Base-by-base conservation (phyloP, 192 early-diverging fungal genomes). In the Allomyces arbusculus region DNA sequence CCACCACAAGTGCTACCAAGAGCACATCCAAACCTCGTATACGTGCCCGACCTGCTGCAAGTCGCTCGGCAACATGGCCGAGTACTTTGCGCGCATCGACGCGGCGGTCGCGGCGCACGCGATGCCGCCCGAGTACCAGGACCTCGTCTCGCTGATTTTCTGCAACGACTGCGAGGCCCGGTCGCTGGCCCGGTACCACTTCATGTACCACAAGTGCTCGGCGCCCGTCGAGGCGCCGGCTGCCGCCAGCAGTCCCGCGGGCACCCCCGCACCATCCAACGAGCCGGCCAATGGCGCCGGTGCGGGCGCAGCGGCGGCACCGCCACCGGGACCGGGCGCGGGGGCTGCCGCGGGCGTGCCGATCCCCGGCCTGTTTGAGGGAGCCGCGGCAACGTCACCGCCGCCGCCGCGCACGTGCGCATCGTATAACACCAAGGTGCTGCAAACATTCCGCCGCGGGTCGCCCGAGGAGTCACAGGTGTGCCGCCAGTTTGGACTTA, bases 101-200 rank as follows among this genome's bases (percentile, higher is more conserved):
- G 71, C 74, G 3, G 79, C 90, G 67, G 72, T 98, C 66, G 82
- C 77, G 8, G 73, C 80, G 62, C 91, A 92, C 69, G 75, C 77
- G 16, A 98, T 98, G 95, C 95, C 94, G 5, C 69, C 80, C 26
- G 94, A 96, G 72, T 95, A 95, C 77, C 76, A 78, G 44, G 78
- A 88, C 68, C 82, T 76, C 44, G 70, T 76, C 62, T 86, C 85
- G 20, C 74, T 78, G 44, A 82, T 95, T 3, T 89, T 92, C 66
- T 98, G 95, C 82, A 95, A 94, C 72, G 95, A 98, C 70, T 98
- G 95, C 73, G 91, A 89, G 67, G 80, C 86, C 65, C 85, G 87
- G 61, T 90, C 87, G 1, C 72, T 77, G 20, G 86, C 90, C 14
- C 89, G 86, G 69, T 96, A 86, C 76, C 92, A 98, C 68, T 98